Base-by-base conservation (phyloP, 495 filamentous ascomycete species). In the Lasiosphaeris hirsuta region DNA sequence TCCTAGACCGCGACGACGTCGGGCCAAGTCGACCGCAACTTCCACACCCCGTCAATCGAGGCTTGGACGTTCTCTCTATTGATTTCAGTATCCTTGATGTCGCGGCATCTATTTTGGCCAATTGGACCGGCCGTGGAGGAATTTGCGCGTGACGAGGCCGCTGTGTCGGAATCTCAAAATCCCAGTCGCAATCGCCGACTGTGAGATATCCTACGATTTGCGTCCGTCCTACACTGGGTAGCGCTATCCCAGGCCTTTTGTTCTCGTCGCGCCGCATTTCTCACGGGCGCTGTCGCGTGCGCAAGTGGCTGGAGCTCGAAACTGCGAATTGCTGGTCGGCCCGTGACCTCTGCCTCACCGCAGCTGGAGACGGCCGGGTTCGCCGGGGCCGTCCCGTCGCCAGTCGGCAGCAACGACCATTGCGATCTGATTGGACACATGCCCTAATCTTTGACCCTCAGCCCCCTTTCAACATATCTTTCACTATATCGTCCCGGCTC, bases 41-140 rank as follows among this genome's bases (percentile, higher is more conserved):
- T 14, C 10, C 18, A 17, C 8, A 19, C 13, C 17, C 51, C 10
- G 10, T 13, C 42, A 11, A 4, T 13, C 41, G 34, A 15, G 13
- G 18, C 15, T 23, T 13, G 15, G 49, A 18, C 14, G 3, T 51
- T 40, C 7, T 34, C 23, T 44, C 19, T 15, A 36, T 18, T 52
- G 35, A 52, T 19, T 52, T 13, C 48, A 51, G 23, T 19, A 50
- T 60, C 47, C 51, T 62, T 44, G 42, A 66, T 69, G 63, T 61
- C 38, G 48, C 49, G 41, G 44, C 48, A 46, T 52, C 17, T 30
- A 19, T 42, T 30, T 50, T 40, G 34, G 11, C 19, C 38, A 23
- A 38, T 42, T 43, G 58, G 67, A 54, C 14, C 17, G 59, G 38
- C 54, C 54, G 62, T 14, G 54, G 63, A 59, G 74, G 63, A 65